Evolutionary conservation across 176 grass and related monocot genomes (phyloP).

Genomic region (Triticum dicoccoides): DNA sequence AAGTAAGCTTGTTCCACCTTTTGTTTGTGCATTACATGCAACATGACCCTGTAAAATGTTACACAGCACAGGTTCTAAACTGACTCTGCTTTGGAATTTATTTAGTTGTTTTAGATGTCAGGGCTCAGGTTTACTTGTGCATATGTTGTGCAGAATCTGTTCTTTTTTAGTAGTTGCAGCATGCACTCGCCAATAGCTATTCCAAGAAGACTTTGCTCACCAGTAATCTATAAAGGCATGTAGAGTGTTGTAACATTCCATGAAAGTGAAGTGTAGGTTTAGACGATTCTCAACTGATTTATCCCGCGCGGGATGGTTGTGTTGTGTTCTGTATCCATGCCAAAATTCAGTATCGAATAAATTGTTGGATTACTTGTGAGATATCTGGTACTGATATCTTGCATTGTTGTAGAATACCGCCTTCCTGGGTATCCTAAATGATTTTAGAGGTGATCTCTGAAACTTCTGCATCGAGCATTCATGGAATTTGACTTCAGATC

Average conservation of each 20-base stretch:
- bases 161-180: neutral
- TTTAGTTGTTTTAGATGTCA: neutral
- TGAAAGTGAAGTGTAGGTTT: neutral
- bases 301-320: neutral
- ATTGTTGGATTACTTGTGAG: neutral
- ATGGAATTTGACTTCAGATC: no score
- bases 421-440: no score
- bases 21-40: no score
- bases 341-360: neutral
- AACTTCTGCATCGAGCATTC: no score
- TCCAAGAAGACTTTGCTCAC: neutral
- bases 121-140: neutral
- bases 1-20: no score
- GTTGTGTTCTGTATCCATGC: neutral
- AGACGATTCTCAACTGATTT: neutral
- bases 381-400: neutral
- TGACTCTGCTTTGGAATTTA: neutral
- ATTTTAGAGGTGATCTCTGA: no score
- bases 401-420: neutral
- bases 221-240: neutral
- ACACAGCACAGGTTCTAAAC: neutral
- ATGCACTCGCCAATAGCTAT: neutral
- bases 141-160: neutral
- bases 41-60: no score
- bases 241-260: neutral